phyloP scores from a whole-genome alignment of 1,284 basidiomycete genomes.

The Cryptococcus sp. region DNA sequence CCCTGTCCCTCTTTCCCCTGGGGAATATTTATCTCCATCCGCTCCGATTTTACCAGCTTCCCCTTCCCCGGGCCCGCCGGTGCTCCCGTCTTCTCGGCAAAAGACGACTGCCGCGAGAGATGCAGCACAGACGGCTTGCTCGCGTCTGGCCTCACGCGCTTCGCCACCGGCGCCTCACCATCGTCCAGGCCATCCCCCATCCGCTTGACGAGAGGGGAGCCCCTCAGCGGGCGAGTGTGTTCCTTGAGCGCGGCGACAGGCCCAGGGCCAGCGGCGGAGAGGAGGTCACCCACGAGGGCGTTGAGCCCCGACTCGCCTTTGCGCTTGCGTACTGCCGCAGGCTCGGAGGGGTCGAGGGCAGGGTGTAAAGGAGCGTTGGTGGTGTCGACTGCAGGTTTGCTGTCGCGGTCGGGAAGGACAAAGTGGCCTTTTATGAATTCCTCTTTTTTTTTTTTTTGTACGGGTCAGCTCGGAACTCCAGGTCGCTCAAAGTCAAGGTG shows the following conservation, averaged over 20 bases:
- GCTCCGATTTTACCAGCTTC: no score
- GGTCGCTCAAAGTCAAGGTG: no score
- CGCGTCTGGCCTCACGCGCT: not conserved
- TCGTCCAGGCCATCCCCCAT: no score
- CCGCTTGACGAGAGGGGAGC: no score
- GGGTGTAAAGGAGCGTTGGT: not conserved
- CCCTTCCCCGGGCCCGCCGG: no score
- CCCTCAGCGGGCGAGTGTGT: no score
- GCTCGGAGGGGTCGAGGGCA: conserved; percentile 26
- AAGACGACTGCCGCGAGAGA: conserved; percentile 29
- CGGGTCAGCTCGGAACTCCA: not conserved
- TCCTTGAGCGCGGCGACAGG: no score
- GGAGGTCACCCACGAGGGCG: conserved; percentile 37
- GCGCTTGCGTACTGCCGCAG: conserved; percentile 33
- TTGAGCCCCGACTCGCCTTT: conserved; percentile 28
- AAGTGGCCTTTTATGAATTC: conserved; percentile 31
- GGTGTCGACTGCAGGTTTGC: not conserved
- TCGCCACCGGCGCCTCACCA: no score
- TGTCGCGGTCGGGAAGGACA: conserved; percentile 6
- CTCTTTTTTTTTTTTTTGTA: conserved; percentile 26
- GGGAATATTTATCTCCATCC: no score
- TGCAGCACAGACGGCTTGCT: conserved; percentile 37
- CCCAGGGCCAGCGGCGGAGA: conserved; percentile 22
- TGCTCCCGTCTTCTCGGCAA: conserved; percentile 7
- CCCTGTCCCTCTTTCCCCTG: no score